These are phyloP conservation scores for Sutorius australiensis DNA, from an alignment of 768 basidiomycete species.

Conservation along the genomic window DNA sequence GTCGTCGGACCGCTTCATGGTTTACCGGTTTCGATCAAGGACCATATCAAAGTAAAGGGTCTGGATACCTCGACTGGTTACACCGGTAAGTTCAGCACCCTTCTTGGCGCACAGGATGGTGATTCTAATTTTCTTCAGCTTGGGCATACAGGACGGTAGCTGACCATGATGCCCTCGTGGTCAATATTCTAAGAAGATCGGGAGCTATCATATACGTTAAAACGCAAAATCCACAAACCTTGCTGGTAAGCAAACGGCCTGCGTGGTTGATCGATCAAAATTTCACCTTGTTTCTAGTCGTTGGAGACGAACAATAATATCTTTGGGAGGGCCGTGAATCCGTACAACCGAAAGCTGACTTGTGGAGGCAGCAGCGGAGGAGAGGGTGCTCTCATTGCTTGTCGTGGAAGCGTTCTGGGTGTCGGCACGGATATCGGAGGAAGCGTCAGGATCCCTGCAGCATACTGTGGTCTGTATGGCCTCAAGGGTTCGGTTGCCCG, in stretches of 20 bases:
- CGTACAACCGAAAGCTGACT: constrained; percentile 46
- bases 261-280: not conserved
- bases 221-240: constrained; percentile 47
- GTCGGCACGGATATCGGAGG: constrained; percentile 51
- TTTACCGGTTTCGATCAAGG: constrained; percentile 44
- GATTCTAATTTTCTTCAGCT: constrained; percentile 24
- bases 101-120: not conserved
- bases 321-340: constrained; percentile 66
- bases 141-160: constrained; percentile 40
- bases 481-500: constrained; percentile 47
- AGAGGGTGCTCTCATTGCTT: constrained; percentile 43
- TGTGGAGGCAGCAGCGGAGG: constrained; percentile 48
- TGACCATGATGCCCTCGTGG: constrained; percentile 41
- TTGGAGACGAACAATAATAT: constrained; percentile 51
- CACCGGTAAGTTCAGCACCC: constrained; percentile 9
- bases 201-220: constrained; percentile 45
- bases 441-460: constrained; percentile 42
- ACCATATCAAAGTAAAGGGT: constrained; percentile 45
- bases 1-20: constrained; percentile 46
- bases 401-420: constrained; percentile 39
- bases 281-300: constrained; percentile 33
- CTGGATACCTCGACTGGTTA: constrained; percentile 39
- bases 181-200: constrained; percentile 41
- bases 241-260: constrained; percentile 37
- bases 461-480: constrained; percentile 40